These are phyloP conservation scores for Nymphaea colorata DNA, from an alignment of 164 flowering plant species.

Conservation along the genomic window DNA sequence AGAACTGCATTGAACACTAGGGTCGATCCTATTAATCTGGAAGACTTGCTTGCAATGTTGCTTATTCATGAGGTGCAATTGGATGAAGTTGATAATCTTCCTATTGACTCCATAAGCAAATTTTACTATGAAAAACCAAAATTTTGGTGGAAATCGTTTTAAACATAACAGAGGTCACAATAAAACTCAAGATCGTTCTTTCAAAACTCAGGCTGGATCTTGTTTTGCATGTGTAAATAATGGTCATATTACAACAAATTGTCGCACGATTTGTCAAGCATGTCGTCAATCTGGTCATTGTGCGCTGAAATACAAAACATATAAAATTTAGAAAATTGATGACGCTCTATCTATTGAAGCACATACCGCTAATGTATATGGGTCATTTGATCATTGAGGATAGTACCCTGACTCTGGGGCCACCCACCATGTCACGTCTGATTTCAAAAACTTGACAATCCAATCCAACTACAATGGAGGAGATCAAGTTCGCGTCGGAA, in stretches of 20 bases:
- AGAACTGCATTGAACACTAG: neutral
- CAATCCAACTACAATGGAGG: neutral
- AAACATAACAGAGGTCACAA: neutral
- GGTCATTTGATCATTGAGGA: too few relatives aligned
- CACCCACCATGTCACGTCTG: neutral
- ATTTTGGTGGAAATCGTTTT: neutral
- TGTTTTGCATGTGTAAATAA: neutral
- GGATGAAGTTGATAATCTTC: neutral
- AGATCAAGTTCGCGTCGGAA: neutral
- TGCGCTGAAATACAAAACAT: too few relatives aligned
- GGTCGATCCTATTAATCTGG: neutral
- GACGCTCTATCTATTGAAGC: too few relatives aligned
- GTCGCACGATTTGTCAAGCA: too few relatives aligned
- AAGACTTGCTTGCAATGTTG: neutral
- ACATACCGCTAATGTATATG: neutral
- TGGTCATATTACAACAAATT: too few relatives aligned
- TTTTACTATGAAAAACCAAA: neutral
- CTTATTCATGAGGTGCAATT: neutral
- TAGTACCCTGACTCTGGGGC: neutral
- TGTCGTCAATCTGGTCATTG: too few relatives aligned
- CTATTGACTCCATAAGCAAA: neutral
- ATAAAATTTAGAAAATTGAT: neutral
- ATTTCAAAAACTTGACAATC: neutral
- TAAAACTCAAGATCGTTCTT: neutral
- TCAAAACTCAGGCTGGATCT: neutral